These are phyloP conservation scores for Carex littledalei DNA, from an alignment of 176 grass and related monocot species.

Conservation along the genomic window DNA sequence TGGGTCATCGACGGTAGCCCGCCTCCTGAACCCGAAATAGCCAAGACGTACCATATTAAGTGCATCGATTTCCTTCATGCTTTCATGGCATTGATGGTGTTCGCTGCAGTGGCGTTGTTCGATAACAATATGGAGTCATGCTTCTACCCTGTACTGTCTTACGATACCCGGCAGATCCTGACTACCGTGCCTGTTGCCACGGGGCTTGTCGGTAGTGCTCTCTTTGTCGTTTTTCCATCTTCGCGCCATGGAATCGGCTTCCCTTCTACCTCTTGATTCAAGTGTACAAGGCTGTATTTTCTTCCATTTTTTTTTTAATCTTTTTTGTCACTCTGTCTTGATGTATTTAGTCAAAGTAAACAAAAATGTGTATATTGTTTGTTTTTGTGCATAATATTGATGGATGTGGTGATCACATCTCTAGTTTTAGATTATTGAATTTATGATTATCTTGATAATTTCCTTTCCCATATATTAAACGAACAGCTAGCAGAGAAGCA, in stretches of 20 bases:
- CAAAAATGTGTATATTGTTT: not conserved
- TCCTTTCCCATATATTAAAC: not conserved
- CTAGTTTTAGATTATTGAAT: not conserved
- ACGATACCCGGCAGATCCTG: conserved; percentile 11
- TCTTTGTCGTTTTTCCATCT: conserved; percentile 10
- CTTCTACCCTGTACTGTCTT: conserved; percentile 10
- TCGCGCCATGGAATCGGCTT: conserved; percentile 20
- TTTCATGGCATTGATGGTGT: conserved; percentile 24
- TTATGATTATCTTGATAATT: not conserved
- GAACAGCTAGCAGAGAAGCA: not conserved
- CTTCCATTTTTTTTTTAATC: not conserved
- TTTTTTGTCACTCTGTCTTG: not conserved
- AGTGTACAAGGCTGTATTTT: not conserved
- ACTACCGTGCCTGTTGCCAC: conserved; percentile 10
- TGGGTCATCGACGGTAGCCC: conserved; percentile 18
- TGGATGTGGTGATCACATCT: conserved; percentile 4
- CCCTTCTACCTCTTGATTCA: conserved; percentile 17
- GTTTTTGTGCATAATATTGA: not conserved
- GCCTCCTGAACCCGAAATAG: not conserved
- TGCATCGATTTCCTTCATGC: conserved; percentile 14
- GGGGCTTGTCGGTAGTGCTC: conserved; percentile 8
- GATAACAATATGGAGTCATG: conserved; percentile 20
- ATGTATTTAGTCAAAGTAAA: not conserved
- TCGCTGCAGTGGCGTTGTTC: conserved; percentile 16
- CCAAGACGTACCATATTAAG: conserved; percentile 7